These are phyloP conservation scores for Hypomyces rosellus DNA, from an alignment of 2,329 filamentous ascomycete species.

Conservation along the genomic window DNA sequence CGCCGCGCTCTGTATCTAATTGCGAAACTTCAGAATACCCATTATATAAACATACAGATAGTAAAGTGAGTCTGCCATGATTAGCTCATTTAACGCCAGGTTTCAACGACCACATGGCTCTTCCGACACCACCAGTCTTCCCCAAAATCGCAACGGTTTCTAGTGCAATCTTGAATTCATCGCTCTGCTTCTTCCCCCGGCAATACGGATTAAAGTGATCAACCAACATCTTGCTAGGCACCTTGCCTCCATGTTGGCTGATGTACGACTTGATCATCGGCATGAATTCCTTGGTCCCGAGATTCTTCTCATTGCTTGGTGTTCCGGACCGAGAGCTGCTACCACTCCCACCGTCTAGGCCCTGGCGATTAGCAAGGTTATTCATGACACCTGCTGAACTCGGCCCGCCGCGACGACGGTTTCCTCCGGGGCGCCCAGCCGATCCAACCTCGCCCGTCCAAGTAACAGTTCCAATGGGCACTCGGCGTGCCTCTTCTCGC, in stretches of 20 bases:
- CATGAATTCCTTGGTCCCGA: conserved; percentile 57
- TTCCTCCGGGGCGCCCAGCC: conserved; percentile 61
- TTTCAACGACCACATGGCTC: conserved; percentile 49
- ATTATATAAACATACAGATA: neutral
- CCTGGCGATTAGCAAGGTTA: conserved; percentile 52
- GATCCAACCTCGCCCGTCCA: conserved; percentile 87
- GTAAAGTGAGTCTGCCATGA: neutral
- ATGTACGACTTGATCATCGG: conserved; percentile 75
- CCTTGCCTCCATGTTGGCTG: conserved; percentile 66
- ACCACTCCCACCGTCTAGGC: conserved; percentile 36
- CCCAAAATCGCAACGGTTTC: conserved; percentile 69
- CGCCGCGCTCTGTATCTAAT: conserved; percentile 1
- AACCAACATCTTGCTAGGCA: conserved; percentile 77
- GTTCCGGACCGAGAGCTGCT: conserved; percentile 42
- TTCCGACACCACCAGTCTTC: conserved; percentile 45
- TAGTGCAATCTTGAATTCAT: conserved; percentile 77
- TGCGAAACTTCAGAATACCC: neutral
- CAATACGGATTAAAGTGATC: conserved; percentile 86
- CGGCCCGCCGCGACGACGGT: conserved; percentile 45
- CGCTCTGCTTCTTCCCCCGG: conserved; percentile 54
- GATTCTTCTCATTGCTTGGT: conserved; percentile 30
- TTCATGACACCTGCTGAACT: conserved; percentile 50
- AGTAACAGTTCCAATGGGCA: conserved; percentile 80
- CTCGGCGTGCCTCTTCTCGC: conserved; percentile 61
- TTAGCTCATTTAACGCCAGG: conserved; percentile 20